Percentiles rank a stretch among this genome's conserved stretches.
phyloP scores from a whole-genome alignment of 2,329 filamentous ascomycete species.

The Neodidymelliopsis sp. region DNA sequence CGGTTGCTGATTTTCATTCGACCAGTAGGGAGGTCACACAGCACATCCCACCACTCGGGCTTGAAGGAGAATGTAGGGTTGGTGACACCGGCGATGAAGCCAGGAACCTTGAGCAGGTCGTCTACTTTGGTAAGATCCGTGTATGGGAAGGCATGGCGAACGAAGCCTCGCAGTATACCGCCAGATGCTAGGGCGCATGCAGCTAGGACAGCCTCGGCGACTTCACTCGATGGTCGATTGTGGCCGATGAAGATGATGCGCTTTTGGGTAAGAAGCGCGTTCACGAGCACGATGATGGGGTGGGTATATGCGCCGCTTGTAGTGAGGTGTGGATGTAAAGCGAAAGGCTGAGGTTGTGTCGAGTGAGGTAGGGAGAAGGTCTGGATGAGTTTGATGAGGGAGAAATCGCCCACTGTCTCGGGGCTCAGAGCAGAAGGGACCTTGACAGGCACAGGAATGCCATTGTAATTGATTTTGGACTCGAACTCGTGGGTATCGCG shows the following conservation, averaged over 20 bases:
- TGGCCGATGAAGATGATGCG: constrained; percentile 94
- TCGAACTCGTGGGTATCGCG: constrained; percentile 98
- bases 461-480: constrained; percentile 93
- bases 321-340: constrained; percentile 88
- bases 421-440: constrained; percentile 92
- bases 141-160: constrained; percentile 95
- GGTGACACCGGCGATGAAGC: constrained; percentile 96
- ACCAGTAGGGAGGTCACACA: constrained; percentile 91
- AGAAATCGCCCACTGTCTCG: constrained; percentile 97
- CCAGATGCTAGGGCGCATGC: constrained; percentile 93
- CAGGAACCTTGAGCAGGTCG: constrained; percentile 91
- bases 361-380: constrained; percentile 86
- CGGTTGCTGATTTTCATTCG: constrained; percentile 92
- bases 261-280: constrained; percentile 95
- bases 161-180: constrained; percentile 91
- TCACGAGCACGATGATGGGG: constrained; percentile 92
- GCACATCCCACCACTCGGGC: constrained; percentile 96
- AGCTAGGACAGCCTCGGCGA: constrained; percentile 97
- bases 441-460: constrained; percentile 95
- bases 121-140: constrained; percentile 98
- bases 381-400: constrained; percentile 94
- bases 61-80: constrained; percentile 96
- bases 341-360: constrained; percentile 84
- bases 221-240: constrained; percentile 92
- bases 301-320: constrained; percentile 90